These are phyloP conservation scores for Penicillium expansum DNA, from an alignment of 2,329 filamentous ascomycete genomes.

Conservation along the genomic window DNA sequence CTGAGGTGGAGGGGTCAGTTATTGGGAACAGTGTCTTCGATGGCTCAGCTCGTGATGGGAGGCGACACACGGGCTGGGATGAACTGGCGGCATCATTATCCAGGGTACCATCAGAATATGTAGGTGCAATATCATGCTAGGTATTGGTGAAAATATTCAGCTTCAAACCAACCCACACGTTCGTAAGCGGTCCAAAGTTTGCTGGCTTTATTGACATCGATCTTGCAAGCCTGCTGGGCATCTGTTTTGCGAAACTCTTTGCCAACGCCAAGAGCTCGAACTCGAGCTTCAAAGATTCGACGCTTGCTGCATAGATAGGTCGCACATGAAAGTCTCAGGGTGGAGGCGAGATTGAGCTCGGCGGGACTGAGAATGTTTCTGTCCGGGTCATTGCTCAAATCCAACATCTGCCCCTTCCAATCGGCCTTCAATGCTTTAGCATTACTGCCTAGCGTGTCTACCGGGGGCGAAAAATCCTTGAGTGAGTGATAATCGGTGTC, in stretches of 20 bases:
- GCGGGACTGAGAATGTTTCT: slow-evolving; percentile 70
- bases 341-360: slow-evolving; percentile 73
- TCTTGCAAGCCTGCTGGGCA: slow-evolving; percentile 94
- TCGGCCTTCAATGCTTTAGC: slow-evolving; percentile 75
- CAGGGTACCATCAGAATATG: neutral
- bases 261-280: slow-evolving; percentile 62
- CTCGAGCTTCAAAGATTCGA: slow-evolving; percentile 76
- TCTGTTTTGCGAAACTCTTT: slow-evolving; percentile 95
- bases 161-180: slow-evolving; percentile 76
- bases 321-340: slow-evolving; percentile 77
- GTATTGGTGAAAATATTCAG: slow-evolving; percentile 49
- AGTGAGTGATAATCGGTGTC: slow-evolving; percentile 76
- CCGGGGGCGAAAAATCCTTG: slow-evolving; percentile 69
- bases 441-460: slow-evolving; percentile 63
- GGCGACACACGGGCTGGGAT: neutral
- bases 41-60: neutral
- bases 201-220: slow-evolving; percentile 96
- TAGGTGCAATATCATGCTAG: slow-evolving; percentile 23
- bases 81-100: neutral
- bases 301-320: slow-evolving; percentile 92
- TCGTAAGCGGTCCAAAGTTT: slow-evolving; percentile 90
- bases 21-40: neutral
- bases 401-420: slow-evolving; percentile 78
- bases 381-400: slow-evolving; percentile 71
- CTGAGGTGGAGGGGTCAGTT: slow-evolving; percentile 6